phyloP scores from a whole-genome alignment of 1,284 basidiomycete species.

The Erythrobasidium hasegawianum region DNA sequence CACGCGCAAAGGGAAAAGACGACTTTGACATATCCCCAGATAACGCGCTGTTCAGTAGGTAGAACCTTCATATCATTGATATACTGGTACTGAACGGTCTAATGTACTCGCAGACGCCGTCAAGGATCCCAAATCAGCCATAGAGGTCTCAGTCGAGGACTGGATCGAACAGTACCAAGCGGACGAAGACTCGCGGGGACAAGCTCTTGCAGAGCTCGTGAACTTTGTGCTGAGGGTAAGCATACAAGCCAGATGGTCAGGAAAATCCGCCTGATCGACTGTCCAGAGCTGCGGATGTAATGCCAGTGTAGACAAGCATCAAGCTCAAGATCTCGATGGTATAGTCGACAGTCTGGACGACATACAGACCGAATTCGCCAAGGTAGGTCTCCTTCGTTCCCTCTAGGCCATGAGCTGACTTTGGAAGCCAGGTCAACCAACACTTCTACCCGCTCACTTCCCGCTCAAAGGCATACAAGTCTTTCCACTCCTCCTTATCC shows the following conservation, averaged over 20 bases:
- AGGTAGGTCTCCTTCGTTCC: conserved; percentile 54
- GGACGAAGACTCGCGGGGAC: conserved; percentile 54
- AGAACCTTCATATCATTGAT: too few relatives aligned
- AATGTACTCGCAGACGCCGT: too few relatives aligned
- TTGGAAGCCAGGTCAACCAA: conserved; percentile 26
- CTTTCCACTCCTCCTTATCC: conserved; percentile 58
- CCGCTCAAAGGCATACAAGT: conserved; percentile 74
- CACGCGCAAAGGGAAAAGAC: conserved; percentile 52
- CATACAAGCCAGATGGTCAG: neutral
- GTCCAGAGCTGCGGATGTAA: conserved; percentile 69
- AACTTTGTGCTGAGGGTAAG: conserved; percentile 68
- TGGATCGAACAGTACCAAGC: conserved; percentile 65
- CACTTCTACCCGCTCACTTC: conserved; percentile 80
- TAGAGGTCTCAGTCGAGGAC: conserved; percentile 74
- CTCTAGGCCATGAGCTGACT: neutral
- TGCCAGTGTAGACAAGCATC: conserved; percentile 70
- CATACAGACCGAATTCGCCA: conserved; percentile 76
- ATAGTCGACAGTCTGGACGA: conserved; percentile 77
- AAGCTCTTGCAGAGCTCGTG: conserved; percentile 70
- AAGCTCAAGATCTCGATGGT: conserved; percentile 76
- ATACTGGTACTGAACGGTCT: neutral
- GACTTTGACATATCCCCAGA: conserved; percentile 66
- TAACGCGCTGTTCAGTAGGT: conserved; percentile 75
- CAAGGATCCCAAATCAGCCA: conserved; percentile 69
- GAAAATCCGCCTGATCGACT: neutral